Conservation (phyloP, 345 rosid species). For the Abelmoschus esculentus region DNA sequence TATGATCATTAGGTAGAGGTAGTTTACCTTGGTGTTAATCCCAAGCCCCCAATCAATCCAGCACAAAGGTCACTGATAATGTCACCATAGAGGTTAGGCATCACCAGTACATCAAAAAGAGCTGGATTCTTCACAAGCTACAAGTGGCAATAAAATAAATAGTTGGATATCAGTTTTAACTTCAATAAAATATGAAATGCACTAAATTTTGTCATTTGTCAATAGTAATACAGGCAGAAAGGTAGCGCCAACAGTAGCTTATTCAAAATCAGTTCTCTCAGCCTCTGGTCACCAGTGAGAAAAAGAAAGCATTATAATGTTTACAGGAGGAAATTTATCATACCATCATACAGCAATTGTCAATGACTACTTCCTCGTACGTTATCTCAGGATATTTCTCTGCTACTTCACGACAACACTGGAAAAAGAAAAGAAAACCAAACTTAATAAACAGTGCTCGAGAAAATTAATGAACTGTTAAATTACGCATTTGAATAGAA, state of each 20-base stretch:
- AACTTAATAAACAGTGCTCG: not conserved
- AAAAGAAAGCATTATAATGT: not conserved
- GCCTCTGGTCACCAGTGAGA: not conserved
- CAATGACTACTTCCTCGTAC: slow-evolving; percentile 98
- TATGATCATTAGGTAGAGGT: not conserved
- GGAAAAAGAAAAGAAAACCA: slow-evolving; percentile 18
- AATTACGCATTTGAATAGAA: not conserved
- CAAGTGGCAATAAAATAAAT: slow-evolving; percentile 7
- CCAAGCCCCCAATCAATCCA: slow-evolving; percentile 91
- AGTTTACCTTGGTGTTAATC: slow-evolving; percentile 93
- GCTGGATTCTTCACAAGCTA: slow-evolving; percentile 99
- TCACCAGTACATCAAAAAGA: slow-evolving; percentile 93
- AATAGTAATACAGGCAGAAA: not conserved
- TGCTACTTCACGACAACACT: slow-evolving; percentile 99
- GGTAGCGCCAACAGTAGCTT: not conserved
- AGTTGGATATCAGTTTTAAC: slow-evolving; percentile 8
- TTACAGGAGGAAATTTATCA: not conserved
- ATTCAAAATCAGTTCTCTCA: not conserved
- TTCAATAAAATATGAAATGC: not conserved
- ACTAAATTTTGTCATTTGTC: not conserved
- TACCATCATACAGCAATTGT: slow-evolving; percentile 99
- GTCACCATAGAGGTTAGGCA: slow-evolving; percentile 99
- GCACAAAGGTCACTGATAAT: slow-evolving; percentile 98
- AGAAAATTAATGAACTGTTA: slow-evolving; percentile 7
- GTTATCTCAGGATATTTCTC: slow-evolving; percentile 90